phyloP scores from a whole-genome alignment of 768 basidiomycete genomes.

The Pholiota molesta region DNA sequence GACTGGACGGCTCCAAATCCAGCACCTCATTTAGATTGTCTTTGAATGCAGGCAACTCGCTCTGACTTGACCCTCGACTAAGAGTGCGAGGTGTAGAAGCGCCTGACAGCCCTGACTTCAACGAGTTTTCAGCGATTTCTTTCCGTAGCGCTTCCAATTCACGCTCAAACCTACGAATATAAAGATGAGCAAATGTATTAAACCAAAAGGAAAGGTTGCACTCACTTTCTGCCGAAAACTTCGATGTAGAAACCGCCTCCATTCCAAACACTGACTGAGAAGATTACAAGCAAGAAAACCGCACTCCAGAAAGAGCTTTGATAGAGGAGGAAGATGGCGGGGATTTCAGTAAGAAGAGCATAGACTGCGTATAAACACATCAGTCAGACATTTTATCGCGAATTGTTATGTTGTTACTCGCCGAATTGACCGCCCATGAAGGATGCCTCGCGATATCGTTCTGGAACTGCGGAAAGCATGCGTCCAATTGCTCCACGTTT shows the following conservation, averaged over 20 bases:
- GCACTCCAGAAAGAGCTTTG: slow-evolving; percentile 79
- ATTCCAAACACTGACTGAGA: slow-evolving; percentile 92
- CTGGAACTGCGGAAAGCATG: slow-evolving; percentile 59
- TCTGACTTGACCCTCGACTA: slow-evolving; percentile 40
- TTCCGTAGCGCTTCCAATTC: slow-evolving; percentile 90
- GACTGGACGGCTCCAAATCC: slow-evolving; percentile 14
- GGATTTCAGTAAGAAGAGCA: slow-evolving; percentile 82
- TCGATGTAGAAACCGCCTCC: slow-evolving; percentile 96
- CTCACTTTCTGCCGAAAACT: slow-evolving; percentile 95
- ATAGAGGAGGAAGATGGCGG: slow-evolving; percentile 83
- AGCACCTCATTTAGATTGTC: slow-evolving; percentile 27
- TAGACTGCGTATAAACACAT: slow-evolving; percentile 57
- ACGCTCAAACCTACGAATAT: slow-evolving; percentile 74
- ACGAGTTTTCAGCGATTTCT: slow-evolving; percentile 77
- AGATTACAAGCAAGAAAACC: slow-evolving; percentile 76
- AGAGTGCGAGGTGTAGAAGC: slow-evolving; percentile 52
- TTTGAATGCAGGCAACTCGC: slow-evolving; percentile 37
- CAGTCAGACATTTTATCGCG: background rate
- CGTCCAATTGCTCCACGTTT: slow-evolving; percentile 85
- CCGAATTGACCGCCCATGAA: slow-evolving; percentile 81
- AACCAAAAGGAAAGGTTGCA: slow-evolving; percentile 20
- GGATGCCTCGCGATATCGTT: slow-evolving; percentile 61
- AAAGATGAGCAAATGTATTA: slow-evolving; percentile 16
- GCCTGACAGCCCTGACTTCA: slow-evolving; percentile 32
- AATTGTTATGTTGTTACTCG: slow-evolving; percentile 3